These are phyloP conservation scores for Skeletonema potamos DNA, from an alignment of 108 stramenopile species.

Conservation along the genomic window DNA sequence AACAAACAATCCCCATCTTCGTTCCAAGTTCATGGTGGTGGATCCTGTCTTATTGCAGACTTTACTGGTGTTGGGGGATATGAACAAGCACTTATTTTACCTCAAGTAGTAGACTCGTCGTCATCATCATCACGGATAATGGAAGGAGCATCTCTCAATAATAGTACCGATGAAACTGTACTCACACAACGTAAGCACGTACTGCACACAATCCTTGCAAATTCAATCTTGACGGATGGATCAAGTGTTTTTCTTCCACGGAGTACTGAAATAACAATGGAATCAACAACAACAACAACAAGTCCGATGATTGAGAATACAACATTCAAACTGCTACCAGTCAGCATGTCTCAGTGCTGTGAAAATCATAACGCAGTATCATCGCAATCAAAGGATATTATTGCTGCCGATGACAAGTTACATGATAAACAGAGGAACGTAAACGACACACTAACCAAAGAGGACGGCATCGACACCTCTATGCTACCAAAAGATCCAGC, in stretches of 20 bases:
- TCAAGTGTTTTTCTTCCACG: constrained; percentile 17
- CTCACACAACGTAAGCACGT: constrained; percentile 3
- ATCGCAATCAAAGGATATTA: background rate
- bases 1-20: background rate
- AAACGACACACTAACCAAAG: background rate
- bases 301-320: background rate
- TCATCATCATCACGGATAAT: background rate
- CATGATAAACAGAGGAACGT: background rate
- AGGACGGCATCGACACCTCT: background rate
- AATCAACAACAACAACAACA: no score
- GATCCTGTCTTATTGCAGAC: constrained; percentile 39
- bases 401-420: background rate
- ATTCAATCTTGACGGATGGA: constrained; percentile 38
- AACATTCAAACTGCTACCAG: constrained; percentile 3
- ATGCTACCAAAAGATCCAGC: background rate
- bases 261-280: background rate
- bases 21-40: constrained; percentile 25
- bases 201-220: constrained; percentile 17
- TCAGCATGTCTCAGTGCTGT: background rate
- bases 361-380: background rate
- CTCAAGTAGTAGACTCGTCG: constrained; percentile 21
- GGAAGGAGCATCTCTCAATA: background rate
- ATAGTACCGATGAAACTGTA: background rate
- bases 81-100: constrained; percentile 28
- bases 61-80: constrained; percentile 37